These are phyloP conservation scores for Buddleja alternifolia DNA, from an alignment of 257 asterid species.

Conservation along the genomic window DNA sequence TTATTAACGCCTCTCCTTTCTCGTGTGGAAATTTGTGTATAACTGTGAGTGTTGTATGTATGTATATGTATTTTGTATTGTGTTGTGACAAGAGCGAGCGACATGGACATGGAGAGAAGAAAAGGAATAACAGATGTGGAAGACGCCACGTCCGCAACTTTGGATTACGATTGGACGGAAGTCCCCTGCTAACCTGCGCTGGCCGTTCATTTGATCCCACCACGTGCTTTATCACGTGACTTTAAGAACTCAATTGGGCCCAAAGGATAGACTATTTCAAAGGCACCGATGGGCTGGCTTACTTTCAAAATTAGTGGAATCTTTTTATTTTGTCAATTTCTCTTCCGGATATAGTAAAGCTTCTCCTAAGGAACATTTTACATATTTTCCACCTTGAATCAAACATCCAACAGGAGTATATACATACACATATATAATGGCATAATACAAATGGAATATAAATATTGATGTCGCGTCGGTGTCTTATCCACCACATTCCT, in stretches of 20 bases:
- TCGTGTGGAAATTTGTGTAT: constrained; percentile 1
- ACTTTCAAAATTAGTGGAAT: too few relatives aligned
- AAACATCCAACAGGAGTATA: too few relatives aligned
- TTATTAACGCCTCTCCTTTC: constrained; percentile 36
- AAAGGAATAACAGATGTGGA: constrained; percentile 49
- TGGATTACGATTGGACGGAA: constrained; percentile 43
- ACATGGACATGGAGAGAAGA: constrained; percentile 18
- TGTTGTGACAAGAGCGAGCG: not conserved
- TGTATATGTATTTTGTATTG: not conserved
- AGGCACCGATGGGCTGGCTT: too few relatives aligned
- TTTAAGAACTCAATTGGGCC: not conserved
- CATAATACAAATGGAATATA: too few relatives aligned
- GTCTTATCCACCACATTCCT: too few relatives aligned
- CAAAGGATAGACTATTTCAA: too few relatives aligned
- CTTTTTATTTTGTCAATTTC: too few relatives aligned
- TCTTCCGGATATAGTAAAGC: too few relatives aligned
- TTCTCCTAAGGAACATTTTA: too few relatives aligned
- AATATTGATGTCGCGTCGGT: too few relatives aligned
- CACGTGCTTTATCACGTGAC: not conserved
- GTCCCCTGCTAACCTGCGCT: constrained; percentile 25
- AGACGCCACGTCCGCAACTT: constrained; percentile 62
- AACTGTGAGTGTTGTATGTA: not conserved
- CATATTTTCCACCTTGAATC: too few relatives aligned
- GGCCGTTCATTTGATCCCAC: constrained; percentile 8
- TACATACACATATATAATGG: too few relatives aligned